phyloP scores from a whole-genome alignment of 441 rosid species.

The Croton setiger region DNA sequence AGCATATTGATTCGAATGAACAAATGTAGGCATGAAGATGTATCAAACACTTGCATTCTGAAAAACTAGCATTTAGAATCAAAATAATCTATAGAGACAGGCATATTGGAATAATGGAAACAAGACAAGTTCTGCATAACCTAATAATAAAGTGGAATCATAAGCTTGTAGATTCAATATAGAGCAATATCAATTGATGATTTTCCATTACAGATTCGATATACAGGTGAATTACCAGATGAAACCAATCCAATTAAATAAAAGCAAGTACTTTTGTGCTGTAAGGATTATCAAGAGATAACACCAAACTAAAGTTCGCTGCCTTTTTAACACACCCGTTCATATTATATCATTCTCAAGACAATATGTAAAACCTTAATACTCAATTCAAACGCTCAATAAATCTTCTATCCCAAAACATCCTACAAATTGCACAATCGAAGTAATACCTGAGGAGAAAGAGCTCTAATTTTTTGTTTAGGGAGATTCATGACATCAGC shows the following conservation, averaged over 20 bases:
- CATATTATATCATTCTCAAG: neutral
- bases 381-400: neutral
- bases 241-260: neutral
- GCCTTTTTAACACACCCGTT: neutral
- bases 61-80: neutral
- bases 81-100: neutral
- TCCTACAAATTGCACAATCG: neutral
- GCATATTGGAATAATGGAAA: neutral
- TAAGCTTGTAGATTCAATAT: neutral
- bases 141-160: neutral
- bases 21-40: too few relatives aligned
- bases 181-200: neutral
- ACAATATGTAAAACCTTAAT: neutral
- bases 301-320: neutral
- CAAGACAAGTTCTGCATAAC: neutral
- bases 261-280: neutral
- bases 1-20: neutral
- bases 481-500: conserved; percentile 75
- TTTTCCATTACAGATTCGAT: neutral
- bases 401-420: neutral
- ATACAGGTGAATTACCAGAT: neutral
- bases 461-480: conserved; percentile 48
- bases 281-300: neutral
- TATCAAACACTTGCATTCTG: too few relatives aligned
- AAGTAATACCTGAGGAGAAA: conserved; percentile 65